Conservation (phyloP, 768 basidiomycete genomes). For the Baorangia bicolor region DNA sequence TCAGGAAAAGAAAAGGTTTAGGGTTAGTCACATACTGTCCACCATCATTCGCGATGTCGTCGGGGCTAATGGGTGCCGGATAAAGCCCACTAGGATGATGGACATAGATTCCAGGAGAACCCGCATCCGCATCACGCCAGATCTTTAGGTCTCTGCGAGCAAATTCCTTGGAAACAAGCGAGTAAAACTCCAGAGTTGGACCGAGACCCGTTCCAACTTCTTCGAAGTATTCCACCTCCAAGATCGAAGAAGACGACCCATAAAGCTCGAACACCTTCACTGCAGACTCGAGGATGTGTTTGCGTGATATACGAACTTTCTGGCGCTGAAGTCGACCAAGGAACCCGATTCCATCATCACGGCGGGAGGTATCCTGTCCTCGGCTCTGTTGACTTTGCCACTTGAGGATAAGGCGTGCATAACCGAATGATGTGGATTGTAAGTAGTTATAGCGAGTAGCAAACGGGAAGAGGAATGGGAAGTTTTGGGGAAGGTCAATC, state of each 20-base stretch:
- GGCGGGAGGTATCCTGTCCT: conserved; percentile 72
- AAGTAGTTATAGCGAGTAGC: conserved; percentile 96
- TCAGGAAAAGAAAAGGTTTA: neutral
- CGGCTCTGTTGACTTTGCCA: conserved; percentile 90
- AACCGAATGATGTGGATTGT: conserved; percentile 97
- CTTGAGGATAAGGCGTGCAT: conserved; percentile 90
- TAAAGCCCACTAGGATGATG: conserved; percentile 84
- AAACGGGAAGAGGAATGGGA: conserved; percentile 99
- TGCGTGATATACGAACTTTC: conserved; percentile 94
- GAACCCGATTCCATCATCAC: conserved; percentile 91
- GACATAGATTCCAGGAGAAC: conserved; percentile 66
- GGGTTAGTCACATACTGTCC: conserved; percentile 56
- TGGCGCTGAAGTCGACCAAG: conserved; percentile 91
- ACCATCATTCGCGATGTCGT: conserved; percentile 69
- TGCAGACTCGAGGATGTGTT: conserved; percentile 92
- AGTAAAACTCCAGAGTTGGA: conserved; percentile 97
- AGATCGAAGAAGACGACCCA: conserved; percentile 87
- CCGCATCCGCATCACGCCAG: conserved; percentile 84
- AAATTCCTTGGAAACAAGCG: conserved; percentile 95
- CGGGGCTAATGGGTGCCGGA: conserved; percentile 75
- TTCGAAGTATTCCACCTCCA: conserved; percentile 98
- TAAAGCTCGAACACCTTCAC: conserved; percentile 97
- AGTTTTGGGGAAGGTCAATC: conserved; percentile 90
- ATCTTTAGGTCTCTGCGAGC: conserved; percentile 83
- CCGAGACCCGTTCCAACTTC: conserved; percentile 98